These are phyloP conservation scores for Dianthus caryophyllus DNA, from an alignment of 148 eudicot genomes.

Conservation along the genomic window DNA sequence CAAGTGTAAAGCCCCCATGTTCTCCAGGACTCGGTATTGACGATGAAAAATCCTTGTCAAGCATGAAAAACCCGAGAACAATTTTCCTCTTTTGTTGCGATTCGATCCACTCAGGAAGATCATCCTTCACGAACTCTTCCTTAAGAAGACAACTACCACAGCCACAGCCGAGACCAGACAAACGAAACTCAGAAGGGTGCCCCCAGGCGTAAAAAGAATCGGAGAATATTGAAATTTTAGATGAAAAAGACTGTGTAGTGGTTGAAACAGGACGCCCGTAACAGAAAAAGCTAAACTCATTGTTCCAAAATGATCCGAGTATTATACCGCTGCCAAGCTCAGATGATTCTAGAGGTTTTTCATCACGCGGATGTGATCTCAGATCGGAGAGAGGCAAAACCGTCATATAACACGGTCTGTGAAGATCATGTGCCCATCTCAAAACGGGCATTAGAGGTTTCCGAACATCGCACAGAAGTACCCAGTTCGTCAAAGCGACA, in stretches of 20 bases:
- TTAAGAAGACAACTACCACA: slow-evolving; percentile 68
- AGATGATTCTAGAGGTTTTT: slow-evolving; percentile 35
- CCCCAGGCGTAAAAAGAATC: slow-evolving; percentile 68
- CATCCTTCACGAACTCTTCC: slow-evolving; percentile 48
- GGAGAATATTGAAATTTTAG: slow-evolving; percentile 33
- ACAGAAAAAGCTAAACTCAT: slow-evolving; percentile 60
- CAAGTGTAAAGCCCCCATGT: slow-evolving; percentile 59
- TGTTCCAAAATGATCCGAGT: slow-evolving; percentile 79
- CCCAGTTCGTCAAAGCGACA: slow-evolving; percentile 48
- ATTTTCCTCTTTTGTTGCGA: slow-evolving; percentile 76
- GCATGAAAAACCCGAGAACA: slow-evolving; percentile 67
- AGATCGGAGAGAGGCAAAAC: slow-evolving; percentile 47
- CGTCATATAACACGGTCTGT: slow-evolving; percentile 44
- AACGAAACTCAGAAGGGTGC: slow-evolving; percentile 54
- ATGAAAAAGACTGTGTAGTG: slow-evolving; percentile 17
- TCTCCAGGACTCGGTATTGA: slow-evolving; percentile 34
- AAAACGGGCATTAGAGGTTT: slow-evolving; percentile 53
- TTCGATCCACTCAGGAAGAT: slow-evolving; percentile 67
- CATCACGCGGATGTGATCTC: slow-evolving; percentile 44
- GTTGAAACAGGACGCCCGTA: slow-evolving; percentile 45
- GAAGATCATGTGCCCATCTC: slow-evolving; percentile 62
- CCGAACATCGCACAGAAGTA: slow-evolving; percentile 71
- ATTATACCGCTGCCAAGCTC: slow-evolving; percentile 53
- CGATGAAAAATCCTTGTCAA: slow-evolving; percentile 39
- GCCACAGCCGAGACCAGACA: slow-evolving; percentile 47